Conservation (phyloP, 768 basidiomycete species). For the Boletus reticuloceps region DNA sequence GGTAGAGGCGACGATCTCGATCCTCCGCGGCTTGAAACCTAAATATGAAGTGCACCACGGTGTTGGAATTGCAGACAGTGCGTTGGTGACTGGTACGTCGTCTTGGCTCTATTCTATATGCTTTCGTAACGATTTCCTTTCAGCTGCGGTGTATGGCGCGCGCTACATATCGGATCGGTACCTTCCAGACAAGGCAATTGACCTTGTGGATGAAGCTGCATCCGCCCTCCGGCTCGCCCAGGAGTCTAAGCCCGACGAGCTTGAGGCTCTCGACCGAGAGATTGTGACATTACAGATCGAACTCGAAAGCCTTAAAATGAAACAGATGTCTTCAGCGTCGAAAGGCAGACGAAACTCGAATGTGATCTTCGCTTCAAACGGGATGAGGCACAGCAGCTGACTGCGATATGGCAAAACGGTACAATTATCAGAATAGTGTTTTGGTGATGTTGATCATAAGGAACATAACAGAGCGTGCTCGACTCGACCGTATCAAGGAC, state of each 20-base stretch:
- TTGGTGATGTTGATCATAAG: neutral
- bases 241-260: slow-evolving; percentile 82
- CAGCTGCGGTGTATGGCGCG: slow-evolving; percentile 80
- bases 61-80: slow-evolving; percentile 85
- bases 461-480: slow-evolving; percentile 51
- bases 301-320: slow-evolving; percentile 88
- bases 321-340: slow-evolving; percentile 77
- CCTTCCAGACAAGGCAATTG: slow-evolving; percentile 89
- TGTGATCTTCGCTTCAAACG: slow-evolving; percentile 57
- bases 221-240: slow-evolving; percentile 84
- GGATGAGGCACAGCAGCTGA: slow-evolving; percentile 58
- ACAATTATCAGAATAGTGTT: neutral
- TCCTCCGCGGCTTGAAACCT: slow-evolving; percentile 81
- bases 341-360: slow-evolving; percentile 68
- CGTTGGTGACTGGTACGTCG: slow-evolving; percentile 74
- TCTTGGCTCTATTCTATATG: neutral
- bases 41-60: slow-evolving; percentile 92
- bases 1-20: slow-evolving; percentile 80
- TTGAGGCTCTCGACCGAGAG: slow-evolving; percentile 79
- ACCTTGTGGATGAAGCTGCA: slow-evolving; percentile 92
- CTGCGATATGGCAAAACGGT: slow-evolving; percentile 74
- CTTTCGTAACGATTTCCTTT: neutral
- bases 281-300: slow-evolving; percentile 89
- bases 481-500: slow-evolving; percentile 70
- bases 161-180: slow-evolving; percentile 86